phyloP scores from a whole-genome alignment of 2,329 filamentous ascomycete species.

The Hirsutella rhossiliensis region DNA sequence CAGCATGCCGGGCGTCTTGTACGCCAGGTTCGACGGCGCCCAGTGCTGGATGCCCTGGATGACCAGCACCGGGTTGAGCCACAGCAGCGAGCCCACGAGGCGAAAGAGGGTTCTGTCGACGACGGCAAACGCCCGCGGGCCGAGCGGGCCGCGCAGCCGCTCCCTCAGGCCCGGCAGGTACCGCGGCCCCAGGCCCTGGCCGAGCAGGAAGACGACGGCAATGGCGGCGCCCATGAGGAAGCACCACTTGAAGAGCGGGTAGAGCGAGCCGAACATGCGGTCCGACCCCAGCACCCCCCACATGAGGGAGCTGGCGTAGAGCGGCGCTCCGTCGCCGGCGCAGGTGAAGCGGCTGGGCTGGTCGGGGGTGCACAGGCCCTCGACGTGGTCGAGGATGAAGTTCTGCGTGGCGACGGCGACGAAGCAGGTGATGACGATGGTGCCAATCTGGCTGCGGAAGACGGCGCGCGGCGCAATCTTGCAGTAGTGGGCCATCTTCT shows the following conservation, averaged over 20 bases:
- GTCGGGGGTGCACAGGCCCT: constrained; percentile 15
- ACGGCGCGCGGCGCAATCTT: constrained; percentile 35
- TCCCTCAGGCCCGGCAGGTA: constrained; percentile 17
- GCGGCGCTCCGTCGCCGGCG: constrained; percentile 34
- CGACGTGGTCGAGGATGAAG: constrained; percentile 25
- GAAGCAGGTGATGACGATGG: constrained; percentile 32
- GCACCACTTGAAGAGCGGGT: constrained; percentile 26
- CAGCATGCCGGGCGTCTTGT: constrained; percentile 29
- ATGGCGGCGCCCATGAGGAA: constrained; percentile 27
- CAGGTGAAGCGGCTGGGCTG: constrained; percentile 33
- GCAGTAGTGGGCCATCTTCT: constrained; percentile 39
- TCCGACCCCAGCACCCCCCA: constrained; percentile 40
- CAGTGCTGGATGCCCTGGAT: constrained; percentile 30
- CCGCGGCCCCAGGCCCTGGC: constrained; percentile 6
- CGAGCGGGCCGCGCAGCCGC: constrained; percentile 16
- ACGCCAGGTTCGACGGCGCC: constrained; percentile 28
- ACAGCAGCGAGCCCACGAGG: constrained; percentile 24
- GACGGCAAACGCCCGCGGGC: constrained; percentile 16
- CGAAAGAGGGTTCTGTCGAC: constrained; percentile 25
- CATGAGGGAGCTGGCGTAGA: constrained; percentile 21
- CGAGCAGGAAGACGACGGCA: constrained; percentile 19
- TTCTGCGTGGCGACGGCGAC: constrained; percentile 31
- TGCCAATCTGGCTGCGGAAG: constrained; percentile 33
- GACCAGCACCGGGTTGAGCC: constrained; percentile 27
- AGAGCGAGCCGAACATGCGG: constrained; percentile 29